A percentile compares a stretch with the other conserved stretches of the same genome.
Conservation (phyloP, 2,329 filamentous ascomycete species). For the Penicillium sp. region DNA sequence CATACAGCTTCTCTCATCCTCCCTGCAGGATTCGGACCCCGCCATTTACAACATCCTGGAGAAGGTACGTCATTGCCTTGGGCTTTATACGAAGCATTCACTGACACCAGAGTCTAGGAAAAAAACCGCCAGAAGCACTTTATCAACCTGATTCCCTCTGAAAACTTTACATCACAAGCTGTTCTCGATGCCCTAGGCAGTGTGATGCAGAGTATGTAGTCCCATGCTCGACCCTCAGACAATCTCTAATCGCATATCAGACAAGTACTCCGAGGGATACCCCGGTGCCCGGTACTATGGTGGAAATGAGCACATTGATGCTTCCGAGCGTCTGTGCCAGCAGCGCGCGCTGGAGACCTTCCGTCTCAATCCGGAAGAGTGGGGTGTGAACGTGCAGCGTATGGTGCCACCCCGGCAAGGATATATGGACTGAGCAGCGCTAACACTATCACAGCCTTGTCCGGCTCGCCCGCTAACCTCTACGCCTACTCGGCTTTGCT, state of each 20-base stretch:
- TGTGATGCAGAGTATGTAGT: conserved; percentile 81
- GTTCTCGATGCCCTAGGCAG: conserved; percentile 89
- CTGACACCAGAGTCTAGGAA: conserved; percentile 60
- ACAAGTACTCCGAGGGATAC: conserved; percentile 99
- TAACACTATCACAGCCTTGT: conserved; percentile 61
- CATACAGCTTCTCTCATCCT: conserved; percentile 71
- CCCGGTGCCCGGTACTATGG: conserved; percentile 95
- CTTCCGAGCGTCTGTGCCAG: conserved; percentile 86
- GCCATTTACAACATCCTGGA: conserved; percentile 85
- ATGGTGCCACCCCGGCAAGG: conserved; percentile 32
- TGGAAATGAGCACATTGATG: conserved; percentile 93
- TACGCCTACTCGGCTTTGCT: conserved; percentile 94
- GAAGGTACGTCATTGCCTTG: conserved; percentile 61
- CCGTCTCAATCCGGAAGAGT: conserved; percentile 77
- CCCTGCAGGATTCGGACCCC: conserved; percentile 82
- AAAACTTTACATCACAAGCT: conserved; percentile 93
- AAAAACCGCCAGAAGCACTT: conserved; percentile 97
- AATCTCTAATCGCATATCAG: conserved; percentile 47
- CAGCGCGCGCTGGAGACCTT: conserved; percentile 86
- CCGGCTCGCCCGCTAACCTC: conserved; percentile 73
- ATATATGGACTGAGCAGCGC: background rate
- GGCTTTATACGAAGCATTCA: conserved; percentile 1
- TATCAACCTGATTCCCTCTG: conserved; percentile 93
- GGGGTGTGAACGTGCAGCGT: conserved; percentile 97
- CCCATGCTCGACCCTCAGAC: background rate